Conservation (phyloP, 1,139 yeast species). For the Kazachstania sp. region DNA sequence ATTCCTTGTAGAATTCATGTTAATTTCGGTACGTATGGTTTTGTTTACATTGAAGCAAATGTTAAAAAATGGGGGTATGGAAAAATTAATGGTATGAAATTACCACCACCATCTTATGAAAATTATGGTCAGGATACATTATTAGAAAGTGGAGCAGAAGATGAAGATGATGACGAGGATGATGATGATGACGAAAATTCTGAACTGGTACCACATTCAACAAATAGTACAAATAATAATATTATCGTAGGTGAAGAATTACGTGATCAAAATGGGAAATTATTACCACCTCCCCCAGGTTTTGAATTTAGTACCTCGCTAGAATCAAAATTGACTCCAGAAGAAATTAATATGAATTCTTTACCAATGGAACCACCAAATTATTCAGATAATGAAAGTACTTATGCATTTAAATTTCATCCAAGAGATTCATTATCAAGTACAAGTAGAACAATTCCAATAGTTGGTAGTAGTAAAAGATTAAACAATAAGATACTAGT, state of each 20-base stretch:
- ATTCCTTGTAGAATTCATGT: constrained; percentile 69
- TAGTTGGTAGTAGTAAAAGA: constrained; percentile 4
- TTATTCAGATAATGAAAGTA: constrained; percentile 26
- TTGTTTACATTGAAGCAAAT: constrained; percentile 91
- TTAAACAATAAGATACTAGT: constrained; percentile 1
- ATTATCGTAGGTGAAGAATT: constrained; percentile 13
- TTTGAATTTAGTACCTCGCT: constrained; percentile 30
- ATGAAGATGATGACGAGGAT: constrained; percentile 24
- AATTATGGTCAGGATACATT: constrained; percentile 37
- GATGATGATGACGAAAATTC: too few species aligned
- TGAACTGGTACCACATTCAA: constrained; percentile 8
- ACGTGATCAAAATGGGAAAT: constrained; percentile 18
- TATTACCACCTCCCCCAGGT: constrained; percentile 32
- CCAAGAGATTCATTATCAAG: not conserved
- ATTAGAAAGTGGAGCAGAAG: constrained; percentile 32
- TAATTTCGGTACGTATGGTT: constrained; percentile 86
- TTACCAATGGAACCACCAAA: constrained; percentile 34
- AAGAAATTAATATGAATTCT: constrained; percentile 29
- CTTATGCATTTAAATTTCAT: constrained; percentile 3
- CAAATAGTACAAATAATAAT: not conserved
- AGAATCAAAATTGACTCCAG: constrained; percentile 14
- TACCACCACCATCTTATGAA: constrained; percentile 68
- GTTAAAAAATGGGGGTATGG: constrained; percentile 85
- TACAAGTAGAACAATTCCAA: not conserved
- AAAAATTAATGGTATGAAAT: constrained; percentile 56